Evolutionary conservation across 495 filamentous ascomycete genomes (phyloP), one percentile per base, ranked within the genome.

Genomic region (Diplogelasinospora grovesii): DNA sequence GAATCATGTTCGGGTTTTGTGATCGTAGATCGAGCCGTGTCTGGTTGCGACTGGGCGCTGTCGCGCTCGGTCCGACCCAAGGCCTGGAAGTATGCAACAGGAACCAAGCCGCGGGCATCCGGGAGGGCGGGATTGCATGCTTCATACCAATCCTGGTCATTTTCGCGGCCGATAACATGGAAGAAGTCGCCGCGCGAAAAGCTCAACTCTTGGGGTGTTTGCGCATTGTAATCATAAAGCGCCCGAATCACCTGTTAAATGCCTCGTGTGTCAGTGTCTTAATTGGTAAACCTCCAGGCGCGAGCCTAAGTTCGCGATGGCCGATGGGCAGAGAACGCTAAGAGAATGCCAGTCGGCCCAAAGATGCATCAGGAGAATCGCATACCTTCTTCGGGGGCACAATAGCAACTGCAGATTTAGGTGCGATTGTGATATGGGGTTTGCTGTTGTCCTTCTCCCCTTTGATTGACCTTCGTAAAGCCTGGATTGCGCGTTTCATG

Each of bases 181-280:
- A 98, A 94, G 65, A 97, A 98, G 59, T 98, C 92, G 50, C 92
- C 92, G 54, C 86, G 83, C 51, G 79, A 82, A 64, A 98, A 98
- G 48, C 81, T 81, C 51, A 98, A 72, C 68, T 96, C 87, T 57
- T 89, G 82, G 10, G 74, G 64, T 23, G 73, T 78, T 54, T 81
- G 73, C 34, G 86, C 85, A 48, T 81, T 68, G 65, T 96, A 96
- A 58, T 95, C 87, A 71, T 89, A 95, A 29, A 96, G 81, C 10
- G 92, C 90, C 71, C 87, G 86, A 56, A 98, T 98, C 32, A 98
- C 90, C 92, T 98, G 40, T 34, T 26, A 24, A 31, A 15, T 43
- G 34, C 39, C 44, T 44, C 42, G 30, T 43, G 32, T 33, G 50
- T 67, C 46, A 64, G 57, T 50, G 34, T 45, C n/a, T n/a, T n/a